Conservation (phyloP, 1,284 basidiomycete genomes). For the Golubevia pallescens region DNA sequence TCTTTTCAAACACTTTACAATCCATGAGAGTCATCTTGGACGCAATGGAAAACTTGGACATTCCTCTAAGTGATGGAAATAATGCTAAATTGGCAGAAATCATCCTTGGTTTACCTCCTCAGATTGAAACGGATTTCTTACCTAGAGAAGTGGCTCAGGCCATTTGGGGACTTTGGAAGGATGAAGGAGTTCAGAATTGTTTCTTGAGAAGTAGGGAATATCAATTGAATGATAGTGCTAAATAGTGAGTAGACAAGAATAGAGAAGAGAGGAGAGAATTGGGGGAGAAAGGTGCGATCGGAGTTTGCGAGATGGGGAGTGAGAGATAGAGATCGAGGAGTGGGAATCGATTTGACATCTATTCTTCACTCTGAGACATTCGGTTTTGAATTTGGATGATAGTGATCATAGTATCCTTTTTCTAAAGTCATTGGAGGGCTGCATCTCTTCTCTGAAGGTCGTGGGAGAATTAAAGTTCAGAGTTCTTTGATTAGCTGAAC, state of each 20-base stretch:
- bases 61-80: conserved; percentile 72
- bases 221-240: conserved; percentile 93
- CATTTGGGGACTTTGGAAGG: conserved; percentile 84
- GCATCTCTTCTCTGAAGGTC: conserved; percentile 1
- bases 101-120: conserved; percentile 80
- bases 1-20: conserved; percentile 54
- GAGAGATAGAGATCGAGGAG: no score
- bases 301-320: no score
- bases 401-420: background rate
- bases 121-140: conserved; percentile 82
- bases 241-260: conserved; percentile 70
- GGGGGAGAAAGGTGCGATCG: background rate
- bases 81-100: conserved; percentile 75
- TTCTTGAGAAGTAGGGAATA: conserved; percentile 87
- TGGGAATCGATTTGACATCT: no score
- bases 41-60: conserved; percentile 79
- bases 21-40: conserved; percentile 80
- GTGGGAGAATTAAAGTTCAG: no score
- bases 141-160: conserved; percentile 81
- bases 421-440: background rate
- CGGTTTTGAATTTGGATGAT: no score
- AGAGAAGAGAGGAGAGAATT: background rate
- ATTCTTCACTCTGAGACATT: no score
- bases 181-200: conserved; percentile 81
- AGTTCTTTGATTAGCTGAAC: conserved; percentile 3